Evolutionary conservation across 2,329 filamentous ascomycete genomes (phyloP).

Genomic region (Xylariaceae sp.): DNA sequence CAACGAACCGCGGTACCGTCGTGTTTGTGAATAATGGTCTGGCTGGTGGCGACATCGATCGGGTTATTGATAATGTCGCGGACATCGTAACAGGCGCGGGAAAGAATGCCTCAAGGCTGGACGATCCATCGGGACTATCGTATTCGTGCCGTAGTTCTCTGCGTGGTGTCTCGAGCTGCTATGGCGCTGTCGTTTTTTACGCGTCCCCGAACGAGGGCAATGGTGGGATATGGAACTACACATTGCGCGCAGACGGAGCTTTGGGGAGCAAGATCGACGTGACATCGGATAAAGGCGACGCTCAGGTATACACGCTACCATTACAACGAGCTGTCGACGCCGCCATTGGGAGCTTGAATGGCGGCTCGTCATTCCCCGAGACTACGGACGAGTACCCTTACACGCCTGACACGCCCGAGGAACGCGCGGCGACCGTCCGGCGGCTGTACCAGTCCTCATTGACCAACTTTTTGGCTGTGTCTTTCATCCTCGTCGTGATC

Average conservation of each 20-base stretch:
- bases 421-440: conserved; percentile 63
- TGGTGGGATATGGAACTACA: conserved; percentile 77
- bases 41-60: conserved; percentile 65
- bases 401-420: conserved; percentile 64
- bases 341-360: conserved; percentile 58
- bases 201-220: conserved; percentile 69
- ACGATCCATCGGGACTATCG: conserved; percentile 53
- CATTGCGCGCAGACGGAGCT: conserved; percentile 69
- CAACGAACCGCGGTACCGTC: conserved; percentile 60
- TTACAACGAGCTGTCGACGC: conserved; percentile 74
- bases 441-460: conserved; percentile 67
- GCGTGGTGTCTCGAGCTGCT: conserved; percentile 66
- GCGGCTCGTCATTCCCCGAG: conserved; percentile 32
- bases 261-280: conserved; percentile 64
- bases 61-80: conserved; percentile 61
- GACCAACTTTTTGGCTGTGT: conserved; percentile 71
- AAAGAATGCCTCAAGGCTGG: conserved; percentile 51
- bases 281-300: conserved; percentile 63
- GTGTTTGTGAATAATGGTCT: conserved; percentile 75
- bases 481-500: conserved; percentile 74
- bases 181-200: conserved; percentile 69
- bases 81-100: conserved; percentile 52
- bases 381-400: conserved; percentile 68
- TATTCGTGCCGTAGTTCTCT: conserved; percentile 60
- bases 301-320: conserved; percentile 72